Conservation (phyloP, 176 grass and related monocot species). For the Hordeum marinum region DNA sequence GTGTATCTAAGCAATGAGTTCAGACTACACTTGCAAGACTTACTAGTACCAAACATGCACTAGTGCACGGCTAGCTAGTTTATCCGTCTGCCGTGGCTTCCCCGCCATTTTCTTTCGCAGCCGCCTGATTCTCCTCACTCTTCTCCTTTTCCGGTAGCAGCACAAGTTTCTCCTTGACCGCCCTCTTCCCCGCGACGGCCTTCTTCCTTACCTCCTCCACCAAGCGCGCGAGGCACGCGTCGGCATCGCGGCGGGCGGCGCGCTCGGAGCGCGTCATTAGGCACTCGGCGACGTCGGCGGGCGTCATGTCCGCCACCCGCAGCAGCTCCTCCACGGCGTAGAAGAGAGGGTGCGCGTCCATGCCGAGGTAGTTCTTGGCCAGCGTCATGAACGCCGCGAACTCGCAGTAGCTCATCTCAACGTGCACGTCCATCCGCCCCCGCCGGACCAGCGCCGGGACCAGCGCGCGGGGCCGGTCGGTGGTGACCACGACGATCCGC, state of each 20-base stretch:
- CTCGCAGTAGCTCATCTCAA: constrained; percentile 47
- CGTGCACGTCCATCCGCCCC: constrained; percentile 8
- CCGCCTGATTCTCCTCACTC: background rate
- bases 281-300: constrained; percentile 26
- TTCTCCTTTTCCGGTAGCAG: background rate
- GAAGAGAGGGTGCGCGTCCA: constrained; percentile 16
- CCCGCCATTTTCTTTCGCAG: background rate
- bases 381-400: constrained; percentile 27
- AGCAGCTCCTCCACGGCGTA: background rate
- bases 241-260: background rate
- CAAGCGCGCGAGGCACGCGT: background rate
- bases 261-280: background rate
- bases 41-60: too few species aligned
- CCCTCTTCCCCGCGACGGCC: background rate
- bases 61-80: background rate
- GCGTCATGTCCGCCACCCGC: constrained; percentile 13
- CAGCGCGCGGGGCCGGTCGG: constrained; percentile 20
- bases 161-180: background rate
- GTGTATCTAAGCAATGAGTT: background rate
- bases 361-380: constrained; percentile 19
- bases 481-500: constrained; percentile 41
- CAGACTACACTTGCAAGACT: background rate
- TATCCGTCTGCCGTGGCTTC: background rate
- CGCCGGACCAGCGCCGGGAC: constrained; percentile 34
- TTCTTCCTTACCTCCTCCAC: background rate